Evolutionary conservation across 192 early-diverging fungal genomes (phyloP).

Genomic region (Gaertneriomyces sp.): DNA sequence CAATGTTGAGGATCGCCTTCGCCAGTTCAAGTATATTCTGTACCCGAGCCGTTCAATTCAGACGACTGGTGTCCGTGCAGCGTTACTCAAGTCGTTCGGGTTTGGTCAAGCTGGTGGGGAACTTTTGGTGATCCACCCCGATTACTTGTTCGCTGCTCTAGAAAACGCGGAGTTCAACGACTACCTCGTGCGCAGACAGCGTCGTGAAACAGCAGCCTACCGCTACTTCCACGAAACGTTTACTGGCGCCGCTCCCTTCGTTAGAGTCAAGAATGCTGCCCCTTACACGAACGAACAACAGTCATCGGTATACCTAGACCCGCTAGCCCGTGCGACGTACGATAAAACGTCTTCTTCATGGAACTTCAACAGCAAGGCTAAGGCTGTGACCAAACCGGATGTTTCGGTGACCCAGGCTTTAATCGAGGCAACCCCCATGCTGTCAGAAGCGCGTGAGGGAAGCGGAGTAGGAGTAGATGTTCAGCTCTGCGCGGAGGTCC

Average conservation of each 20-base stretch:
- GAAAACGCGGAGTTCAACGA: constrained; percentile 63
- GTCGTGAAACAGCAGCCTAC: constrained; percentile 75
- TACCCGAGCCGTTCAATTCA: constrained; percentile 83
- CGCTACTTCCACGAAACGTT: constrained; percentile 88
- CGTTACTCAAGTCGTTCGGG: constrained; percentile 88
- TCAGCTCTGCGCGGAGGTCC: constrained; percentile 77
- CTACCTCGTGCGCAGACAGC: constrained; percentile 66
- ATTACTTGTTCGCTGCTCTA: constrained; percentile 76
- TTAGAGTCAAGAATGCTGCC: constrained; percentile 80
- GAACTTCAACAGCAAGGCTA: constrained; percentile 52
- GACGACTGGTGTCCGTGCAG: constrained; percentile 88
- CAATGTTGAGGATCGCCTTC: constrained; percentile 73
- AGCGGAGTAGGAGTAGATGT: constrained; percentile 65
- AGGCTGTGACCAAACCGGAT: constrained; percentile 44
- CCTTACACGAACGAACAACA: constrained; percentile 84
- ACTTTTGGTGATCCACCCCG: constrained; percentile 79
- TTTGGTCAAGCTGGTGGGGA: constrained; percentile 95
- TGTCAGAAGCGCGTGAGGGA: constrained; percentile 35
- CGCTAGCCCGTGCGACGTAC: constrained; percentile 74
- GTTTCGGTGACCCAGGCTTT: constrained; percentile 52
- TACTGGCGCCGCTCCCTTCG: constrained; percentile 74
- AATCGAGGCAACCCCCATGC: constrained; percentile 34
- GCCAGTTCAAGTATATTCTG: constrained; percentile 72
- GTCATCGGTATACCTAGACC: constrained; percentile 80
- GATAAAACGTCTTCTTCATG: constrained; percentile 69